Evolutionary conservation across 1,284 basidiomycete species (phyloP).

Genomic region (Violaceomyces palustris): DNA sequence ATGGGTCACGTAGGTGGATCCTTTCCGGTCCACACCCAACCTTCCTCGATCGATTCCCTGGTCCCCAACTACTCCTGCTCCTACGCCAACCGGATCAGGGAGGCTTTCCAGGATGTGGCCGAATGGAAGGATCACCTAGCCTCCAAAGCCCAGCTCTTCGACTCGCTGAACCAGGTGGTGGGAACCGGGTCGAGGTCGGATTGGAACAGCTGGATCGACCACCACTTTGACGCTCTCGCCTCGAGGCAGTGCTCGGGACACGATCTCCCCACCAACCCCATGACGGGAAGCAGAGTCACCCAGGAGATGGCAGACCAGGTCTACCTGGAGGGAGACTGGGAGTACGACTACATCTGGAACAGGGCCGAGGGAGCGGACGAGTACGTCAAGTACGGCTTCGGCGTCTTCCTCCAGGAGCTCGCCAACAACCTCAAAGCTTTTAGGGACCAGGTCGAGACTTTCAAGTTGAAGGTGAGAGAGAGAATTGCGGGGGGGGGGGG

Average conservation of each 20-base stretch:
- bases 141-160: conserved; percentile 55
- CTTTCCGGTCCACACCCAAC: conserved; percentile 46
- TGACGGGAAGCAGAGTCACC: conserved; percentile 6
- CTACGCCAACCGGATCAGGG: conserved; percentile 56
- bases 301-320: conserved; percentile 26
- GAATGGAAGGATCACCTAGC: conserved; percentile 59
- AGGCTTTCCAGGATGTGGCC: conserved; percentile 33
- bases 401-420: conserved; percentile 26
- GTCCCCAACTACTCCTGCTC: conserved; percentile 59
- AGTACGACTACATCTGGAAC: conserved; percentile 44
- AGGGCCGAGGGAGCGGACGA: conserved; percentile 23
- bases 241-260: conserved; percentile 36
- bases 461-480: conserved; percentile 21
- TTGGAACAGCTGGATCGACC: conserved; percentile 59
- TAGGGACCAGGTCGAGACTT: conserved; percentile 2
- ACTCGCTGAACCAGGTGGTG: conserved; percentile 55
- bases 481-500: no score
- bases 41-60: conserved; percentile 55
- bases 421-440: conserved; percentile 9
- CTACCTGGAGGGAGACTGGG: conserved; percentile 35
- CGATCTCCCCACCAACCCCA: conserved; percentile 16
- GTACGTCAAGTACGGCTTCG: conserved; percentile 32
- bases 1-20: conserved; percentile 54
- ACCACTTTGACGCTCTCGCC: conserved; percentile 29
- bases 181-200: conserved; percentile 56